A percentile compares a stretch with the other conserved stretches of the same genome.
These are phyloP conservation scores for Hibiscus mutabilis DNA, from an alignment of 345 rosid genomes.

Conservation along the genomic window DNA sequence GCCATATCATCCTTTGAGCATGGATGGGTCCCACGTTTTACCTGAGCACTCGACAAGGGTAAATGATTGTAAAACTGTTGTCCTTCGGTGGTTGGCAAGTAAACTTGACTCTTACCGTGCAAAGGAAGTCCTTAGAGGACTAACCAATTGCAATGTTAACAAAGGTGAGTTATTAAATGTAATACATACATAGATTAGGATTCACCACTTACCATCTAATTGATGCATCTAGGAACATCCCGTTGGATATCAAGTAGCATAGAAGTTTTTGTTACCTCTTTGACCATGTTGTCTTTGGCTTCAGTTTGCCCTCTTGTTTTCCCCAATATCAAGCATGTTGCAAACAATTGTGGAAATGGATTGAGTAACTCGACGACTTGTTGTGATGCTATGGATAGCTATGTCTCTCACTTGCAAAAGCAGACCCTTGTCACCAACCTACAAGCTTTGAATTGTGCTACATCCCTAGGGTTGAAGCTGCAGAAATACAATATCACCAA, in stretches of 20 bases:
- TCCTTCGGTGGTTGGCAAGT: conserved; percentile 78
- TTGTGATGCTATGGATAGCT: conserved; percentile 74
- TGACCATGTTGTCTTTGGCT: conserved; percentile 9
- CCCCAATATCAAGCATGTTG: conserved; percentile 62
- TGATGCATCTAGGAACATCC: neutral
- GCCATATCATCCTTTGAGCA: conserved; percentile 45
- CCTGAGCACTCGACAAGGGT: conserved; percentile 56
- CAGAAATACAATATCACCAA: conserved; percentile 56
- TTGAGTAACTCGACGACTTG: conserved; percentile 53
- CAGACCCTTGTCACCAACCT: conserved; percentile 87
- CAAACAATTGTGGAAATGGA: conserved; percentile 50
- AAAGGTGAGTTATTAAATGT: conserved; percentile 41
- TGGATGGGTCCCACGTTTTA: conserved; percentile 27
- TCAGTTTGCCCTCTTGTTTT: conserved; percentile 90
- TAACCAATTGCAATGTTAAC: conserved; percentile 84
- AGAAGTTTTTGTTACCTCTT: neutral
- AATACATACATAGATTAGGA: neutral
- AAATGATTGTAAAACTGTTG: conserved; percentile 64
- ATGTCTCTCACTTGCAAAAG: conserved; percentile 87
- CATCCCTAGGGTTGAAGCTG: conserved; percentile 58
- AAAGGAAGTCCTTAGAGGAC: conserved; percentile 71
- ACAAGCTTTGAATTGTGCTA: conserved; percentile 90
- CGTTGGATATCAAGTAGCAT: conserved; percentile 25
- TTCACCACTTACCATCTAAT: neutral
- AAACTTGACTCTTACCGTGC: conserved; percentile 56